Base-by-base conservation (phyloP, 306 rosid species). In the Casuarina glauca region DNA sequence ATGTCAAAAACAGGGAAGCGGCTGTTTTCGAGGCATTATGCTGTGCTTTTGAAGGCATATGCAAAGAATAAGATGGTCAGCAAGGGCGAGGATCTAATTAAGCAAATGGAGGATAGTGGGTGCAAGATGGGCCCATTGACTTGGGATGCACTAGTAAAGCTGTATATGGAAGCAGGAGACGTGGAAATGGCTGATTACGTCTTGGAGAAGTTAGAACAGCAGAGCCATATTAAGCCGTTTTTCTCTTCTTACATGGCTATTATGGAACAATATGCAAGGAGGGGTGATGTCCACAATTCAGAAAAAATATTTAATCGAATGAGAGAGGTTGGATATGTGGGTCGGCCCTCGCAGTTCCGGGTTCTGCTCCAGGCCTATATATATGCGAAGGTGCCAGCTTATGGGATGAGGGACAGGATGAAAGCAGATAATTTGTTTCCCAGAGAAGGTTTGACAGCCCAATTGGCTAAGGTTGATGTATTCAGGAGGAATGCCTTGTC, bases 371-470 rank as follows among this genome's bases (percentile, higher is more conserved):
- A 80, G 77, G 91, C 98, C 50, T 95, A 93, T 69, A 55, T 86
- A 78, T 92, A 84, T 51, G 97, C 90, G 50, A 90, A 95, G 71
- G 73, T 72, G 46, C 92, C 96, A 13, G 91, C 93, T 55, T 95
- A 91, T 71, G 97, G 98, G 43, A 86, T 93, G 12, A 83, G 86
- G 83, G 97, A 92, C 77, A 87, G 97, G 79, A 78, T 95, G 89
- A 89, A 77, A 77, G 91, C 90, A 9, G 97, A 92, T 69, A 79
- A 83, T 62, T 3, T 95, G 50, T 79, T 72, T 77, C 90, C 97
- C 66, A 91, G 63, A 80, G 85, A 51, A 69, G 19, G 0, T 67
- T 42, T 93, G 85, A 72, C 69, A 4, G 73, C 7, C 46, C 78
- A 64, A 81, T 57, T 95, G 79, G 45, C 41, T 76, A 88, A 74